phyloP scores from a whole-genome alignment of 2,329 filamentous ascomycete genomes.

The Mycosphaerelloides madeirae region DNA sequence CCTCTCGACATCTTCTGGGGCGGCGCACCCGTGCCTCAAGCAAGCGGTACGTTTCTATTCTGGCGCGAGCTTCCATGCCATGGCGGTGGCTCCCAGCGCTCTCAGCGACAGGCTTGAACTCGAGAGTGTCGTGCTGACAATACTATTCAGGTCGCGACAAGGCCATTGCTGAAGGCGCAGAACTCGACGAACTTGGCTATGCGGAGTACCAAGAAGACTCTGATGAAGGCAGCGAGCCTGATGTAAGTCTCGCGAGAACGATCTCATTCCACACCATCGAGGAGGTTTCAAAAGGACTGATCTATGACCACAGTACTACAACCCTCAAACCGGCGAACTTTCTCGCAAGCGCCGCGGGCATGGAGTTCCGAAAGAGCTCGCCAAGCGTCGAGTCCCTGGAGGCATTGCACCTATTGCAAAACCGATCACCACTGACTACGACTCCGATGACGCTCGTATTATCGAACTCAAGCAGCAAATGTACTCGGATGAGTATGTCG shows the following conservation, averaged over 20 bases:
- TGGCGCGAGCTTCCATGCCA: background rate
- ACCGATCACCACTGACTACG: constrained; percentile 40
- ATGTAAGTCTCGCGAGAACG: constrained; percentile 6
- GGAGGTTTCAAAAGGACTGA: background rate
- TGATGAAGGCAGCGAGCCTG: constrained; percentile 1
- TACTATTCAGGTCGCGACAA: constrained; percentile 5
- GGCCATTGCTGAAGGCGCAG: constrained; percentile 5
- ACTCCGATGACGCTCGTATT: constrained; percentile 47
- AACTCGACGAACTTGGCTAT: constrained; percentile 7
- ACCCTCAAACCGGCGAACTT: constrained; percentile 13
- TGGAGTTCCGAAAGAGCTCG: constrained; percentile 1
- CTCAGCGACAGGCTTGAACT: no score
- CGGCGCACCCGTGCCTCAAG: constrained; percentile 12
- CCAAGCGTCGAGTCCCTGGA: constrained; percentile 32
- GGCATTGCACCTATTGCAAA: constrained; percentile 40
- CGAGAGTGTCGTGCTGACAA: background rate
- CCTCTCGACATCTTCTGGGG: constrained; percentile 18
- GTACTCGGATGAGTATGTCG: constrained; percentile 43
- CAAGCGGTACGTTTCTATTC: constrained; percentile 7
- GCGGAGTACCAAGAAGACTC: background rate
- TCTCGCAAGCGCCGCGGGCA: constrained; percentile 2
- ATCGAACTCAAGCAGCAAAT: constrained; percentile 40
- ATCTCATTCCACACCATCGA: background rate
- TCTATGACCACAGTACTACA: constrained; percentile 10
- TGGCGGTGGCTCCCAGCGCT: background rate